Base-by-base conservation (phyloP, 495 filamentous ascomycete species). In the Daldinia decipiens region DNA sequence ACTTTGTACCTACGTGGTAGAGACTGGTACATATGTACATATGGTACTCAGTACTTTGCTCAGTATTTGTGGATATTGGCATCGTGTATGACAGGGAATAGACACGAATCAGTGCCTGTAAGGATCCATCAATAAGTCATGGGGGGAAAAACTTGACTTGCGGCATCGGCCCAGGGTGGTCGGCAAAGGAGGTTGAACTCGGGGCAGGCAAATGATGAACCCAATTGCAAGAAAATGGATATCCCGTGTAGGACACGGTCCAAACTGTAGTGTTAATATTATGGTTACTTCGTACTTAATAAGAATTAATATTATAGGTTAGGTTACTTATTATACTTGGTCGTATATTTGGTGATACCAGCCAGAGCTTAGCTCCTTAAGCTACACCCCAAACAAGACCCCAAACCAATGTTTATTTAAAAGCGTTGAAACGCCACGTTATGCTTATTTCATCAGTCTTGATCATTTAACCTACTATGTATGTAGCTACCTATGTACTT, bases 61-160 rank as follows among this genome's bases (percentile, higher is more conserved):
- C 51, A 65, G 57, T 62, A 59, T n/a, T 53, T 72, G 69, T 63
- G 53, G 63, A 59, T 67, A 65, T 62, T 67, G 29, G 55, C 59
- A 72, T 54, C 63, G 56, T 55, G 69, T 72, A 72, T 67, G 52
- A 68, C 69, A 67, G 54, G 69, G 69, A 58, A 59, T 54, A 29
- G 63, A 59, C 63, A 71, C 68, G 68, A 71, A 59, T 71, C 68
- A 71, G 34, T 66, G 17, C 62, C 54, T 56, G 55, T 47, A 58
- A 38, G 58, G 47, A 59, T 58, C 63, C 63, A 67, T 62, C 43
- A 59, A 63, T 62, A 62, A 62, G 62, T 56, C 47, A 57, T 62
- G 57, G 59, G 63, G 57, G 51, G 47, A 55, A 60, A 59, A 62
- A 62, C 53, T 52, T 66, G 69, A 67, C 47, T 59, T 67, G 69